Base-by-base conservation (phyloP, 2,329 filamentous ascomycete species). In the Talaromyces atroroseus region DNA sequence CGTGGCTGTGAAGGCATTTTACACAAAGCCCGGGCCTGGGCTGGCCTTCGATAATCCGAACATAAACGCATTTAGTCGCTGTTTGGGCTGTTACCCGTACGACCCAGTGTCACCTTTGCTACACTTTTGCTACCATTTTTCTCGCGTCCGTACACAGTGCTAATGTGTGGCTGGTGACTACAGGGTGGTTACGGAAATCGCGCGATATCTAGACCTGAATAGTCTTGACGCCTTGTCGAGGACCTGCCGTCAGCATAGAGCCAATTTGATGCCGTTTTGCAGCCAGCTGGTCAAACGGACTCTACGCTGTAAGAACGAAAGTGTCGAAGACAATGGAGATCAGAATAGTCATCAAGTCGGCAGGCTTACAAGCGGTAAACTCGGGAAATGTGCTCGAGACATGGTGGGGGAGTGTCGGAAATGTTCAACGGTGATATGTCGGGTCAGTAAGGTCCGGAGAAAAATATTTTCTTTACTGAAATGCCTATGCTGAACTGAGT, bases 321-420 rank as follows among this genome's bases (percentile, higher is more conserved):
- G 63, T 36, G 64, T 68, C 50, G 70, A 68, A 54, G 70, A 68
- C 54, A 69, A 66, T 8, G 67, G 71, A 34, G 71, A 66, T 52
- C 61, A 64, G 53, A 64, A 64, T 11, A 64, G 56, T 24, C 58
- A 64, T 10, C 70, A 67, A 26, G 63, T 71, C 8, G 68, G 68
- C 2, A 72, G 71, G 52, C 65, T 82, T 61, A 83, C 73, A 63
- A 80, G 79, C 60, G 86, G 87, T 52, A 92, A 90, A 71, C 80
- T 88, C 26, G 86, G 88, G 5, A 80, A 81, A 64, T 97, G 92
- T 69, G 92, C 92, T 21, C 81, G 90, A 59, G 92, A 96, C 71
- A 82, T 95, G 82, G 92, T 97, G 5, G 82, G 80, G 44, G 86
- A 88, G 63, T 96, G 92, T 71, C 83, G 90, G 55, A 82, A 86